Evolutionary conservation across 2,329 filamentous ascomycete species (phyloP), one percentile per base, ranked within the genome.

Genomic region (Trichoderma arundinaceum): DNA sequence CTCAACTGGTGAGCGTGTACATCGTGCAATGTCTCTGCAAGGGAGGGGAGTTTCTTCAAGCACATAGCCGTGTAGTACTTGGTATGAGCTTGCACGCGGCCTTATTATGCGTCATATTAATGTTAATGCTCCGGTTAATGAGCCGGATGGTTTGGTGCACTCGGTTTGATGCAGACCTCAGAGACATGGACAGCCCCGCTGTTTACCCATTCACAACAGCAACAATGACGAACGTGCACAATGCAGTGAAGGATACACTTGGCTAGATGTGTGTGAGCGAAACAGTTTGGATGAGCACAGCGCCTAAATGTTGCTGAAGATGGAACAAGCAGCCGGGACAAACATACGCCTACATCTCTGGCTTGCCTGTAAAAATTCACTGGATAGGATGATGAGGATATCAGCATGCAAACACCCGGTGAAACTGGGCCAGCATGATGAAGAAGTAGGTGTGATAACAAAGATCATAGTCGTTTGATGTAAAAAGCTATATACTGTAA

Each of bases 401-500:
- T 33, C 22, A 12, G 17, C 12, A 41, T 57, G 53, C 39, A 58
- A 44, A 46, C 28, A 58, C 41, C 54, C 41, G 41, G 12, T 17
- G 28, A 32, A 17, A 58, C 41, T 9, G 41, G 12, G 22, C 22
- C 19, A 35, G 2, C n/a, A 46, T 33, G 7, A 33, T 32, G 38
- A 1, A 15, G 5, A 32, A 10, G 28, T 59, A 2, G 48, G 17
- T 9, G 17, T 38, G 32, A 4, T 15, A 28, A 19, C 19, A 53
- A 59, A 59, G 28, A 17, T 39, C 39, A 22, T 46, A 35, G 38
- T 39, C 33, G 22, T 39, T 58, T 60, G 33, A 13, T 60, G 12
- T 41, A 3, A 17, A 51, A 33, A 15, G n/a, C 19, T 61, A 61
- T 52, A 52, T 61, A 61, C 58, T 52, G 9, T 60, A 10, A 19